These are phyloP conservation scores for Onygenales sp. DNA, from an alignment of 2,329 filamentous ascomycete species.

Conservation along the genomic window DNA sequence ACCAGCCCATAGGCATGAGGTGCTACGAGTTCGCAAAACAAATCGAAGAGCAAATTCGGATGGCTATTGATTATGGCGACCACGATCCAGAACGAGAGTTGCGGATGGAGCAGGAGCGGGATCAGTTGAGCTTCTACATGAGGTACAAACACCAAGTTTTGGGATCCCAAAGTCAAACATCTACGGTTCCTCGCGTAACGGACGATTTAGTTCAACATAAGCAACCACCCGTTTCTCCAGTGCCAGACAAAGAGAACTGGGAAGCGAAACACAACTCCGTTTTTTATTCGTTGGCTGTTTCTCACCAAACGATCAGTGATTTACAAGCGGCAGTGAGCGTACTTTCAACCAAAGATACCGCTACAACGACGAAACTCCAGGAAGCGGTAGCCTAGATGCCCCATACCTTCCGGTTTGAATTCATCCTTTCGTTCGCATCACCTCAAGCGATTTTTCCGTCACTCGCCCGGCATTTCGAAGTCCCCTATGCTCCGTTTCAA, in stretches of 20 bases:
- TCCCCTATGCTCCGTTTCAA: too few species aligned
- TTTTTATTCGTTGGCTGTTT: neutral
- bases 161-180: neutral
- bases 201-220: too few species aligned
- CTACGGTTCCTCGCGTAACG: neutral
- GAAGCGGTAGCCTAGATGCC: too few species aligned
- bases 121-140: neutral
- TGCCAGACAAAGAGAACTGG: too few species aligned
- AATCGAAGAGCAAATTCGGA: slow-evolving; percentile 18
- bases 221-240: too few species aligned
- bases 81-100: neutral
- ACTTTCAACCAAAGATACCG: neutral
- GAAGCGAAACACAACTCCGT: neutral
- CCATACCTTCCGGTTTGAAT: too few species aligned
- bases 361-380: too few species aligned
- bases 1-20: slow-evolving; percentile 22
- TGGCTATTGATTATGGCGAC: neutral
- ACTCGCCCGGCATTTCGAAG: too few species aligned
- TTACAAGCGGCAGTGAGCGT: neutral
- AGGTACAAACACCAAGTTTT: neutral
- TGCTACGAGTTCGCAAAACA: slow-evolving; percentile 23
- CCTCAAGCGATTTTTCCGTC: too few species aligned
- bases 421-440: too few species aligned
- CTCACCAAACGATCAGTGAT: neutral
- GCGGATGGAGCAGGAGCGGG: neutral